Conservation (phyloP, 1,139 yeast species). For the Saccharomyces uvarum region DNA sequence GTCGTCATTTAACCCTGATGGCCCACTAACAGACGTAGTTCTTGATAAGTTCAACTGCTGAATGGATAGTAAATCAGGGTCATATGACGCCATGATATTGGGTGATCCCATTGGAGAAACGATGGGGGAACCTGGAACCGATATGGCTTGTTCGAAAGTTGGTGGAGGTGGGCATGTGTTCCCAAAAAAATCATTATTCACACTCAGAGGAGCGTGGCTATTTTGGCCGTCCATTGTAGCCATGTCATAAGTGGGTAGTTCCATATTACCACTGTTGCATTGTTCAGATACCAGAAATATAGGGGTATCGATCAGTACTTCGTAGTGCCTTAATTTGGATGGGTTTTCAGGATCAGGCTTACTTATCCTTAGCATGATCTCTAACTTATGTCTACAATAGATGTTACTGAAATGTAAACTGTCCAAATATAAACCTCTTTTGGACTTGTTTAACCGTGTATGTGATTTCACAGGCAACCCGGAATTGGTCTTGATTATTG, state of each 20-base stretch:
- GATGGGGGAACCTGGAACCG: conserved; percentile 32
- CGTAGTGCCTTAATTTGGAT: conserved; percentile 70
- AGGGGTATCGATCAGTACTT: conserved; percentile 86
- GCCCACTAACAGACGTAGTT: conserved; percentile 17
- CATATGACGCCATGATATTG: conserved; percentile 13
- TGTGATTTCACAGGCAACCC: conserved; percentile 22
- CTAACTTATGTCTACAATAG: conserved; percentile 66
- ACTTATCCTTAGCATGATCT: conserved; percentile 70
- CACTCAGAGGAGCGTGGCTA: conserved; percentile 1
- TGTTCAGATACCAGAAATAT: conserved; percentile 62
- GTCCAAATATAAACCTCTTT: conserved; percentile 55
- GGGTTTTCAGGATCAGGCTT: conserved; percentile 49
- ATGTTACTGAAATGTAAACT: conserved; percentile 59
- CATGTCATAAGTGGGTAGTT: conserved; percentile 61
- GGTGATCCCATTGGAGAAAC: conserved; percentile 27
- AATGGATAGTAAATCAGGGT: conserved; percentile 25
- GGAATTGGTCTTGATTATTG: conserved; percentile 20
- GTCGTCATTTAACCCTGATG: conserved; percentile 3
- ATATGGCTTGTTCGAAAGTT: conserved; percentile 51
- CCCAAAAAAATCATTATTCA: conserved; percentile 2
- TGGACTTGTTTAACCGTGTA: conserved; percentile 25
- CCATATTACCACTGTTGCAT: conserved; percentile 62
- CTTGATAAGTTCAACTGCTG: conserved; percentile 28
- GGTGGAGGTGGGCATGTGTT: conserved; percentile 35
- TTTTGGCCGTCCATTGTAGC: conserved; percentile 30